phyloP scores from a whole-genome alignment of 768 basidiomycete species.

The Pleurotus cornucopiae region DNA sequence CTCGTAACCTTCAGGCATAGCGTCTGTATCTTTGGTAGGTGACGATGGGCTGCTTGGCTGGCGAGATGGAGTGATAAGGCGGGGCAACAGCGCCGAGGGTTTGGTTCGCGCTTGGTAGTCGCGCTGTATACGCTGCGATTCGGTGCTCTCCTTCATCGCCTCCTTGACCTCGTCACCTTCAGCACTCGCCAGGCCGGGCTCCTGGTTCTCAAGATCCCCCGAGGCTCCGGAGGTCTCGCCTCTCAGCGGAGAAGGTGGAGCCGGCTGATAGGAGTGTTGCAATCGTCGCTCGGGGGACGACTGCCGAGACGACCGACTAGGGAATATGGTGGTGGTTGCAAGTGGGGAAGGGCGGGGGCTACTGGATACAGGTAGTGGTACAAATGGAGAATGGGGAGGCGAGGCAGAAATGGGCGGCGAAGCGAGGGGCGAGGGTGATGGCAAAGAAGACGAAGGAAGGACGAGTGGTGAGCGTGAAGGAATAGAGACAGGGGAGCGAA shows the following conservation, averaged over 20 bases:
- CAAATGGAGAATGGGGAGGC: neutral
- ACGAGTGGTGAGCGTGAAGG: neutral
- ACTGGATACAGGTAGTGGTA: neutral
- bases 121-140: neutral
- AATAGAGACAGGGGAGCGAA: neutral
- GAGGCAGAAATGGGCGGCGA: neutral
- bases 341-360: neutral
- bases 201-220: neutral
- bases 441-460: neutral
- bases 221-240: neutral
- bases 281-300: neutral
- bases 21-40: neutral
- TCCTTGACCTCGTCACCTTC: neutral
- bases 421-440: no score
- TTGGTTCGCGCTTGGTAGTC: slow-evolving; percentile 3
- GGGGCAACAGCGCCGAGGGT: neutral
- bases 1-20: neutral
- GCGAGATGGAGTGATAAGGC: neutral
- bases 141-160: neutral
- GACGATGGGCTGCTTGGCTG: neutral
- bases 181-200: no score
- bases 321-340: neutral
- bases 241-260: slow-evolving; percentile 2
- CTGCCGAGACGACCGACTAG: neutral
- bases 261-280: neutral